Conservation (phyloP, 1,284 basidiomycete species). For the Naganishia liquefaciens region DNA sequence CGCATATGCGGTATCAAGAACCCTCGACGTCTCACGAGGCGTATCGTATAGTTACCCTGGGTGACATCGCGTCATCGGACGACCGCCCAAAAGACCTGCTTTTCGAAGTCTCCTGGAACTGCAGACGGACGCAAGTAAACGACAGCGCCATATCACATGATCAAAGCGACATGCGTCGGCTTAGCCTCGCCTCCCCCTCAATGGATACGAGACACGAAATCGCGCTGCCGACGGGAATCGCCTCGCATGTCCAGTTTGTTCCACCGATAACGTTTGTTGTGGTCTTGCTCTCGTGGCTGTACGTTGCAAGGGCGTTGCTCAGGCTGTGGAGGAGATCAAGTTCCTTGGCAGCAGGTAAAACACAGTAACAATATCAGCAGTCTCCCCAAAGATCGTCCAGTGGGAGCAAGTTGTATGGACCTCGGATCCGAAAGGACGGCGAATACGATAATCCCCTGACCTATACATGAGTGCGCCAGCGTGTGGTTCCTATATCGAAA, state of each 20-base stretch:
- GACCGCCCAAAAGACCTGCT: background rate
- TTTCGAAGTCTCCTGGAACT: constrained; percentile 6
- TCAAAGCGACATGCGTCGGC: too few relatives aligned
- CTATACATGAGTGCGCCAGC: too few relatives aligned
- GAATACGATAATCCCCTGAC: constrained; percentile 5
- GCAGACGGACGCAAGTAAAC: background rate
- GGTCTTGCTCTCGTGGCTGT: constrained; percentile 13
- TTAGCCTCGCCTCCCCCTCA: background rate
- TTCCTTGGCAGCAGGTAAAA: background rate
- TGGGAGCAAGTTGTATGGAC: background rate
- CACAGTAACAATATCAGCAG: too few relatives aligned
- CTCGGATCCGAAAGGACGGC: background rate
- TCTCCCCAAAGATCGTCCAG: background rate
- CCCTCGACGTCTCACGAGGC: constrained; percentile 11
- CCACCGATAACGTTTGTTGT: constrained; percentile 14
- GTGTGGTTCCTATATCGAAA: constrained; percentile 1
- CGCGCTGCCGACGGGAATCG: constrained; percentile 12
- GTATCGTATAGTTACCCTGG: background rate
- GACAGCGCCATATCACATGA: background rate
- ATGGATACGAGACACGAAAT: background rate
- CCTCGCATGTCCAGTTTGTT: constrained; percentile 11
- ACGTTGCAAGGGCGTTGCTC: constrained; percentile 19
- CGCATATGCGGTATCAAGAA: constrained; percentile 29
- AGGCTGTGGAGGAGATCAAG: constrained; percentile 9
- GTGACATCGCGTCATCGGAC: background rate